Base-by-base conservation (phyloP, 306 rosid species). In the Vigna radiata region DNA sequence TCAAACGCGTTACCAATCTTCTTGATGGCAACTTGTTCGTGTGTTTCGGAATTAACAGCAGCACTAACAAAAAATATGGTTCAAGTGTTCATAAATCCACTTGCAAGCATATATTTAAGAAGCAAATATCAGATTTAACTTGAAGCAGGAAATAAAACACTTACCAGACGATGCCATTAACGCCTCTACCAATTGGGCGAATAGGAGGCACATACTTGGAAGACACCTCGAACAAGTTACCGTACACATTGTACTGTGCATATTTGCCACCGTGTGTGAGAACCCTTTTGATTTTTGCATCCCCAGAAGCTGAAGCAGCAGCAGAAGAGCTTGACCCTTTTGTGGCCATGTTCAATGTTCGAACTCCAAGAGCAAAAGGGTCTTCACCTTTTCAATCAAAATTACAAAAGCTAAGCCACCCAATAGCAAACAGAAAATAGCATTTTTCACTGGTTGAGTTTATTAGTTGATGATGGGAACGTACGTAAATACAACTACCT, bases 1-100 rank as follows among this genome's bases (percentile, higher is more conserved):
- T 94, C 98, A 84, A 94, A 94, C 16, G 98, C 93, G 69, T 92
- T 94, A 43, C 96, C 96, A 12, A 94, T 92, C 91, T 94, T 94
- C 93, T 94, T 94, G 77, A 94, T 94, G 61, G 98, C 98, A 72
- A 94, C 96, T 83, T 94, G 96, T 82, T 94, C 95, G 29, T 89
- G 92, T 16, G 96, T 92, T 41, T 94, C 97, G 7, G 95, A 78
- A 85, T 94, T 94, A 36, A 94, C 93, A 83, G 97, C 95, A 78
- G 98, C 96, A 77, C 98, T 94, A 65, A 52, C 43, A 41, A 39
- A 67, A 78, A 66, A 56, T 29, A 43, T 62, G 60, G 74, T 47
- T 48, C 74, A 61, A 78, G 68, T 68, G 75, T 66, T 36, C 2
- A 17, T 49, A 69, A 43, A 82, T 41, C 21, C 46, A 52, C 70